A percentile compares a stretch with the other conserved stretches of the same genome.
phyloP scores from a whole-genome alignment of 345 rosid species.

The Populus davidiana region DNA sequence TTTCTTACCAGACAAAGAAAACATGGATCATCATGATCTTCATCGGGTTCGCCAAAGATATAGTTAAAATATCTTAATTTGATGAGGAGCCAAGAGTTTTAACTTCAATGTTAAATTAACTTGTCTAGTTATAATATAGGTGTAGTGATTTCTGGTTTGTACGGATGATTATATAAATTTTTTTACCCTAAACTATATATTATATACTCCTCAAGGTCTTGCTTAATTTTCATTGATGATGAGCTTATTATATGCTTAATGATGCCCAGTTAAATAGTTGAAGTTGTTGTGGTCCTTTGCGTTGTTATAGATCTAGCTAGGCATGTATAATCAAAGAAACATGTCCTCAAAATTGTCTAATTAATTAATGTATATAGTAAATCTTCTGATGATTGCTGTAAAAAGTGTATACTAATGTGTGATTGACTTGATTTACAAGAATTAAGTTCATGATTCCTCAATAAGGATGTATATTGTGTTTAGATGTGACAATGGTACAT shows the following conservation, averaged over 20 bases:
- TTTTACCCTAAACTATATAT: background rate
- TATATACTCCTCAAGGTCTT: background rate
- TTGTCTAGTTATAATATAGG: background rate
- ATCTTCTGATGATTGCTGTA: no score
- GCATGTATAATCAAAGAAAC: background rate
- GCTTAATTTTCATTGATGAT: background rate
- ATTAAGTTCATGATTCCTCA: no score
- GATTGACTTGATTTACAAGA: no score
- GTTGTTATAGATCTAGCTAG: background rate
- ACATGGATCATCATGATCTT: slow-evolving; percentile 25
- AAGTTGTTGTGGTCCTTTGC: background rate
- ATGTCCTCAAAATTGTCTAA: no score
- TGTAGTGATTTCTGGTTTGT: background rate
- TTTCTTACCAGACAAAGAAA: background rate
- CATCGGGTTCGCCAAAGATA: slow-evolving; percentile 18
- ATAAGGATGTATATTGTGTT: no score
- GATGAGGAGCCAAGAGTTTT: background rate
- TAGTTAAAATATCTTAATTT: background rate
- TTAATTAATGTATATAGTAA: no score
- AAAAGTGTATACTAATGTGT: no score
- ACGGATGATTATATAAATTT: background rate
- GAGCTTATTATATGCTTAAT: background rate
- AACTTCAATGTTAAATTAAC: background rate
- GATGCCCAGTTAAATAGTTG: background rate
- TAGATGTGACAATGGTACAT: no score